Conservation (phyloP, 441 rosid species). For the Bocquillonia castaneifolia region DNA sequence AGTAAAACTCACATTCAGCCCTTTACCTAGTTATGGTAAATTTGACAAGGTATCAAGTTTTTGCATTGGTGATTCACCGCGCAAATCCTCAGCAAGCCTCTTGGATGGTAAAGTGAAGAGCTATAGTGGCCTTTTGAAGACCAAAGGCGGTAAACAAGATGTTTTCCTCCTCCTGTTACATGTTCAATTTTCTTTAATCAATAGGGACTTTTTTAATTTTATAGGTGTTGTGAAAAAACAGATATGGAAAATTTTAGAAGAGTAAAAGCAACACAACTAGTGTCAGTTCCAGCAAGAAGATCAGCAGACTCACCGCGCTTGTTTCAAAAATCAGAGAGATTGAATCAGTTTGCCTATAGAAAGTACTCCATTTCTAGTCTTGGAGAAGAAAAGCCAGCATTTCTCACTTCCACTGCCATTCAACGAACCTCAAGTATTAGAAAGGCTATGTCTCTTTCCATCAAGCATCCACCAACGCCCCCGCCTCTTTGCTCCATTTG, state of each 20-base stretch:
- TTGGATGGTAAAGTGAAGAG: constrained; percentile 20
- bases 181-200: neutral
- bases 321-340: constrained; percentile 3
- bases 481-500: constrained; percentile 54
- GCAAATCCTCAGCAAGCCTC: constrained; percentile 15
- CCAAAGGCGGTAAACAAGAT: constrained; percentile 20
- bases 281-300: constrained; percentile 25
- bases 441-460: constrained; percentile 30
- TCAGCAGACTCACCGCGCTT: constrained; percentile 23
- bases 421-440: constrained; percentile 32
- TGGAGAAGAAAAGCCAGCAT: constrained; percentile 15
- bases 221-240: constrained; percentile 14
- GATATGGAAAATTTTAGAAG: constrained; percentile 2
- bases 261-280: constrained; percentile 5
- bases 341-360: constrained; percentile 8
- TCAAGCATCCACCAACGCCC: constrained; percentile 34
- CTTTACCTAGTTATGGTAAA: constrained; percentile 14
- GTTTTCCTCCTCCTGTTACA: neutral
- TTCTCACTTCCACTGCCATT: neutral
- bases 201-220: neutral
- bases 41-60: constrained; percentile 8
- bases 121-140: constrained; percentile 21
- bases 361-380: constrained; percentile 7
- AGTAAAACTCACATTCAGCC: constrained; percentile 8
- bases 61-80: constrained; percentile 12